Conservation (phyloP, 768 basidiomycete genomes). For the Pholiota molesta region DNA sequence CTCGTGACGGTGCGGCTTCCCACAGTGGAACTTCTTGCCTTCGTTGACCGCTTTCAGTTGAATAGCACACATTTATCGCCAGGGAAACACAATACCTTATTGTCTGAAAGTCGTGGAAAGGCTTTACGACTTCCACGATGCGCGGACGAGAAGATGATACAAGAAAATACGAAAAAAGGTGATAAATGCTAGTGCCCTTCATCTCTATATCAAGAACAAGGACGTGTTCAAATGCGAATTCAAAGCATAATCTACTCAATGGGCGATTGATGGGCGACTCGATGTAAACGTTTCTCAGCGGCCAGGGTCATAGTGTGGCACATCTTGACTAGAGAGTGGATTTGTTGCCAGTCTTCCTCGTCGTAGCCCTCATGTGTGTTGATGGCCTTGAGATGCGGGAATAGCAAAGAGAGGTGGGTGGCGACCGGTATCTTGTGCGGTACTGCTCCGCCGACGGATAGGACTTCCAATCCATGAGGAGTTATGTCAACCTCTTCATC, state of each 20-base stretch:
- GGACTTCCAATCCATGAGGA: constrained; percentile 5
- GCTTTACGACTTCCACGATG: too few species aligned
- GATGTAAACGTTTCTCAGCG: neutral
- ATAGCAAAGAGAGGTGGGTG: constrained; percentile 14
- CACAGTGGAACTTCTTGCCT: neutral
- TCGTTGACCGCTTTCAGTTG: neutral
- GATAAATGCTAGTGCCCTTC: too few species aligned
- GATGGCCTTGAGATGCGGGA: constrained; percentile 16
- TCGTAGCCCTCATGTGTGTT: constrained; percentile 1
- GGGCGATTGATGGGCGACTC: too few species aligned
- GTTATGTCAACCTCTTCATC: neutral
- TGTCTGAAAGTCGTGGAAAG: too few species aligned
- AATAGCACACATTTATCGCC: neutral
- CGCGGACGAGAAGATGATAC: too few species aligned
- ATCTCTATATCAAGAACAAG: too few species aligned
- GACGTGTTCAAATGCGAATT: too few species aligned
- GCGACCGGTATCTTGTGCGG: neutral
- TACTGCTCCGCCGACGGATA: constrained; percentile 4
- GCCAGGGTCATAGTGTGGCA: constrained; percentile 3
- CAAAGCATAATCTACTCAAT: too few species aligned
- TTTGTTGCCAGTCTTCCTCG: constrained; percentile 10
- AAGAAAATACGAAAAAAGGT: too few species aligned
- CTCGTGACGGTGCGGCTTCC: neutral
- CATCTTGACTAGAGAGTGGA: constrained; percentile 9
- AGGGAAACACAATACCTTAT: neutral